Evolutionary conservation across 108 stramenopile genomes (phyloP).

Genomic region (Nannochloropsis oceanica): DNA sequence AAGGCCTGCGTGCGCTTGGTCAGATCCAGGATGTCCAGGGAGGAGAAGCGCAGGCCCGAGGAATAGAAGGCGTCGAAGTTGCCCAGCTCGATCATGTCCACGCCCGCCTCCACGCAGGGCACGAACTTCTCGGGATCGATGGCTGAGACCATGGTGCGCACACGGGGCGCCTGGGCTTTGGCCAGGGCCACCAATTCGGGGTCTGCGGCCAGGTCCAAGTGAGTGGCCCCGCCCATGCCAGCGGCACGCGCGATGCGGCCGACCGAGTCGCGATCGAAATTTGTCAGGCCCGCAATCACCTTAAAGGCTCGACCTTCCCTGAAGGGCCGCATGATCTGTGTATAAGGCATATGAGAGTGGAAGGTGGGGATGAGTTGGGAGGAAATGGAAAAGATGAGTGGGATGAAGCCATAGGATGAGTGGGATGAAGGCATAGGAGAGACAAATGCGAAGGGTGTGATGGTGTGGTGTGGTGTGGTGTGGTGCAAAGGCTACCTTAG

Average conservation of each 20-base stretch:
- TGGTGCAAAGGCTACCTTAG: too few relatives aligned
- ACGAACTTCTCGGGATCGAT: slow-evolving; percentile 34
- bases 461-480: too few relatives aligned
- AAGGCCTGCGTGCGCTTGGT: slow-evolving; percentile 25
- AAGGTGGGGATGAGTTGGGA: not conserved
- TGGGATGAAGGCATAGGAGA: too few relatives aligned
- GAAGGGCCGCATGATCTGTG: not conserved
- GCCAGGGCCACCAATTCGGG: slow-evolving; percentile 22
- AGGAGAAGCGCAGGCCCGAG: slow-evolving; percentile 32
- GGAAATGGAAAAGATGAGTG: not conserved
- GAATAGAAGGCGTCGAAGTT: slow-evolving; percentile 45
- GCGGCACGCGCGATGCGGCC: slow-evolving; percentile 35
- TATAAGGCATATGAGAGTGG: not conserved
- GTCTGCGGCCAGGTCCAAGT: slow-evolving; percentile 39
- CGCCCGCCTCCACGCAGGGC: slow-evolving; percentile 33
- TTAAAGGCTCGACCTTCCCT: slow-evolving; percentile 32
- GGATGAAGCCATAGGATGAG: not conserved
- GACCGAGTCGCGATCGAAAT: slow-evolving; percentile 36
- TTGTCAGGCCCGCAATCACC: slow-evolving; percentile 36
- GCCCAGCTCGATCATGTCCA: slow-evolving; percentile 42
- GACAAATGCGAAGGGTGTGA: too few relatives aligned
- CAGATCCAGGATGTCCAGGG: slow-evolving; percentile 36
- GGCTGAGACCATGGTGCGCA: slow-evolving; percentile 31
- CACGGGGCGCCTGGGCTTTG: not conserved
- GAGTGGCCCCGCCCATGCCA: slow-evolving; percentile 32